These are phyloP conservation scores for Fusarium brevicatenulatum DNA, from an alignment of 2,329 filamentous ascomycete species.

Conservation along the genomic window DNA sequence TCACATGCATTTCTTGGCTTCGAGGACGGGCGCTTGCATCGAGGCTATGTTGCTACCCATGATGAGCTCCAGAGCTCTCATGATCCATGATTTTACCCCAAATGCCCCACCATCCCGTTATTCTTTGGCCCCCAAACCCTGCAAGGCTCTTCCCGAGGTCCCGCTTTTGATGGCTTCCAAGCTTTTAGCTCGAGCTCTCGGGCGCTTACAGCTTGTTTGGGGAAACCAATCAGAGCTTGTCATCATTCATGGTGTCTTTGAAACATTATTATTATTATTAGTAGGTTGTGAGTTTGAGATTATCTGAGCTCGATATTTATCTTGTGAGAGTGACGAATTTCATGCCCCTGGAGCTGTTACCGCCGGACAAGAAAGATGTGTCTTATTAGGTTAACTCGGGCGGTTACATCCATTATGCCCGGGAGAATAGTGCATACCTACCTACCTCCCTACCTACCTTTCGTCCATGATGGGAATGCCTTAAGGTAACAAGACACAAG, in stretches of 20 bases:
- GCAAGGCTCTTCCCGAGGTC: constrained; percentile 31
- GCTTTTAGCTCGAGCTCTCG: constrained; percentile 34
- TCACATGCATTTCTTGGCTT: constrained; percentile 35
- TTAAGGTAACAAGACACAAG: background rate
- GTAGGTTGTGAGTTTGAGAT: background rate
- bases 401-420: constrained; percentile 3
- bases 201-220: constrained; percentile 41
- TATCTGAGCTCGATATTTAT: constrained; percentile 14
- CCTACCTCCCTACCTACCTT: background rate
- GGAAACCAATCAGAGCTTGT: constrained; percentile 37
- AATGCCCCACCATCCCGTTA: constrained; percentile 17
- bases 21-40: constrained; percentile 38
- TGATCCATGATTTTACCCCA: constrained; percentile 32
- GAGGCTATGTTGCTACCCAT: constrained; percentile 33
- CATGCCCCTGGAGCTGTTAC: constrained; percentile 17
- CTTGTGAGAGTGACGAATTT: constrained; percentile 11
- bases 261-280: no score
- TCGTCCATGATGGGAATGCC: background rate
- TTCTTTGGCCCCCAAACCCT: constrained; percentile 32
- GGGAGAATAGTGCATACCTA: background rate
- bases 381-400: background rate
- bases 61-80: constrained; percentile 29
- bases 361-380: background rate
- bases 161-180: constrained; percentile 27
- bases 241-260: constrained; percentile 10